Percentiles rank a stretch among this genome's conserved stretches.
Evolutionary conservation across 2,329 filamentous ascomycete species (phyloP).

Genomic region (Fusarium guadeloupense): DNA sequence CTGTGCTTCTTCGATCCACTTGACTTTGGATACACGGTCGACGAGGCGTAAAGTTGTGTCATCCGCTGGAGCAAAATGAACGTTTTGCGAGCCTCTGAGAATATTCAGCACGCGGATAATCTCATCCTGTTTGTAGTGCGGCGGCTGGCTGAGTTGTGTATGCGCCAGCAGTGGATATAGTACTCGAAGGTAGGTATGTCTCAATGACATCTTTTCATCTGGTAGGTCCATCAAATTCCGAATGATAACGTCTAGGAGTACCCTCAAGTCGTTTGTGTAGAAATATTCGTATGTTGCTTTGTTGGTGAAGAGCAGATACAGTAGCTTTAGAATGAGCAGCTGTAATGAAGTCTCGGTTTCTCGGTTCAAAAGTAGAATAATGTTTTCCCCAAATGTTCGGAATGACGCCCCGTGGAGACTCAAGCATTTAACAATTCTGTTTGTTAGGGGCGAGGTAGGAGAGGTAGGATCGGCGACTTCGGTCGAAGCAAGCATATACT

Average conservation of each 20-base stretch:
- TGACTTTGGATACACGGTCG: slow-evolving; percentile 76
- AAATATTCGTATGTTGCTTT: slow-evolving; percentile 95
- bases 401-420: slow-evolving; percentile 82
- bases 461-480: slow-evolving; percentile 53
- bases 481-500: slow-evolving; percentile 88
- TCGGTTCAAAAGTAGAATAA: slow-evolving; percentile 93
- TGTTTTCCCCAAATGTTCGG: slow-evolving; percentile 96
- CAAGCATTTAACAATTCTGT: slow-evolving; percentile 91
- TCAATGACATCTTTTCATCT: slow-evolving; percentile 77
- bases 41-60: slow-evolving; percentile 82
- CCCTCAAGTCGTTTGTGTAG: slow-evolving; percentile 95
- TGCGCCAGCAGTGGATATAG: slow-evolving; percentile 90
- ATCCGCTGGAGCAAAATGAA: slow-evolving; percentile 82
- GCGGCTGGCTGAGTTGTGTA: slow-evolving; percentile 86
- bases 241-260: slow-evolving; percentile 94
- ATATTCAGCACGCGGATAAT: slow-evolving; percentile 79
- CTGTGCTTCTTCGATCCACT: slow-evolving; percentile 66
- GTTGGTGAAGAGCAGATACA: slow-evolving; percentile 96
- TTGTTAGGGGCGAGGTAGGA: slow-evolving; percentile 72
- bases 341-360: slow-evolving; percentile 95
- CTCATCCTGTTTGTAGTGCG: slow-evolving; percentile 91
- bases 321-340: slow-evolving; percentile 92
- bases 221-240: slow-evolving; percentile 96
- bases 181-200: slow-evolving; percentile 94
- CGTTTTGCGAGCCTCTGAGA: slow-evolving; percentile 70